Conservation (phyloP, 1,284 basidiomycete species). For the Stereum hirsutum region DNA sequence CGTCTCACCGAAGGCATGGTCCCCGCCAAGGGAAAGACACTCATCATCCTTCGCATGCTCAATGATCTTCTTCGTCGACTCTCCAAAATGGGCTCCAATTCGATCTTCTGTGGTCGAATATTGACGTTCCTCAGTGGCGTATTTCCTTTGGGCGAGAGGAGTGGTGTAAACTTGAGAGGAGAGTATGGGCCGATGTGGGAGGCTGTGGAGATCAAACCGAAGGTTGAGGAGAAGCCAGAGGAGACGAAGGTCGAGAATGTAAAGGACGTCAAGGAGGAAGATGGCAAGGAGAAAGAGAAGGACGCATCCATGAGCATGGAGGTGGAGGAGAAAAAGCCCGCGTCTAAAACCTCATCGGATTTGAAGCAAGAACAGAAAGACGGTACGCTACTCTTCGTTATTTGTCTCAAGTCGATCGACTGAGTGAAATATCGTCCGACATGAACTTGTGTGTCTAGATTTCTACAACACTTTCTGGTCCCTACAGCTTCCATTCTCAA, state of each 20-base stretch:
- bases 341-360: neutral
- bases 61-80: slow-evolving; percentile 82
- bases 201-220: slow-evolving; percentile 34
- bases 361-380: slow-evolving; percentile 42
- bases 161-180: slow-evolving; percentile 84
- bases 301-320: slow-evolving; percentile 23
- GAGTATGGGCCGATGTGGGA: slow-evolving; percentile 81
- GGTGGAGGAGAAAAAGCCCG: slow-evolving; percentile 28
- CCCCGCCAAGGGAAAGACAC: slow-evolving; percentile 80
- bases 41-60: slow-evolving; percentile 73
- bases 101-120: slow-evolving; percentile 83
- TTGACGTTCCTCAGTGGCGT: slow-evolving; percentile 79
- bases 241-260: slow-evolving; percentile 17
- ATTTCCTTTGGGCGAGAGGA: slow-evolving; percentile 82
- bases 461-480: slow-evolving; percentile 85
- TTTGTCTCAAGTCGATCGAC: slow-evolving; percentile 3
- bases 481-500: slow-evolving; percentile 70
- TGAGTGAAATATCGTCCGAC: slow-evolving; percentile 2
- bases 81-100: slow-evolving; percentile 75
- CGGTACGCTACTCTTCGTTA: slow-evolving; percentile 29
- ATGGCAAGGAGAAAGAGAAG: slow-evolving; percentile 17
- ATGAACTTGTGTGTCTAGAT: slow-evolving; percentile 29
- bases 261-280: slow-evolving; percentile 14
- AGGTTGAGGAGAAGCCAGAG: slow-evolving; percentile 18
- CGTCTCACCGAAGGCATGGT: slow-evolving; percentile 68